phyloP scores from a whole-genome alignment of 345 rosid genomes.

The Heritiera littoralis region DNA sequence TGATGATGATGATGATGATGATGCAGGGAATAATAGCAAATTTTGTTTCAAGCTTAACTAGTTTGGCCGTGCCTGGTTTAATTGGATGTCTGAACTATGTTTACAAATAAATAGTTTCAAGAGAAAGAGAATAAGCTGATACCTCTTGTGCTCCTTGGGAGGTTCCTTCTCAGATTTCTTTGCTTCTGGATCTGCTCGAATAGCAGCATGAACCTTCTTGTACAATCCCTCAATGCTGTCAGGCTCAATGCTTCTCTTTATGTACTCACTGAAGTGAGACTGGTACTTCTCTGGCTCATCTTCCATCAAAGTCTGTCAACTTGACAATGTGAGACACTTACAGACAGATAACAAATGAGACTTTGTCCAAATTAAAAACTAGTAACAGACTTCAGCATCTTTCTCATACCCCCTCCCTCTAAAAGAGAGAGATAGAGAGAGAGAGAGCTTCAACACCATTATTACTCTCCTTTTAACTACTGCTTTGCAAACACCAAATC shows the following conservation, averaged over 20 bases:
- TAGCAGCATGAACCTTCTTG: constrained; percentile 75
- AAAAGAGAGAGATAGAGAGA: background rate
- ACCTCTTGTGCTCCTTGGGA: constrained; percentile 69
- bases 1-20: no score
- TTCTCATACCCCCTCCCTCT: no score
- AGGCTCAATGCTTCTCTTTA: constrained; percentile 58
- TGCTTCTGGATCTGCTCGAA: constrained; percentile 58
- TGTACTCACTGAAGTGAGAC: constrained; percentile 58
- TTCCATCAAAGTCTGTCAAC: constrained; percentile 41
- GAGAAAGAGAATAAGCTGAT: background rate
- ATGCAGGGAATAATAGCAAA: background rate
- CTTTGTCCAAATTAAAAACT: background rate
- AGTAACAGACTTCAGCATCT: background rate
- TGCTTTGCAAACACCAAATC: background rate
- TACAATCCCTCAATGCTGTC: constrained; percentile 58
- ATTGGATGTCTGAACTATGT: background rate
- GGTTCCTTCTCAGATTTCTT: constrained; percentile 57
- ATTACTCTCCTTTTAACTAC: background rate
- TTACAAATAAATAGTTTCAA: background rate
- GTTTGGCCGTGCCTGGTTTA: background rate
- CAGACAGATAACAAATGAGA: background rate
- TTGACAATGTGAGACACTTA: constrained; percentile 2
- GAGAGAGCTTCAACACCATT: background rate
- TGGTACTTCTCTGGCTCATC: constrained; percentile 77
- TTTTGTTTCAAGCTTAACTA: background rate